phyloP scores from a whole-genome alignment of 352 stramenopile species.

The Globisporangium splendens region DNA sequence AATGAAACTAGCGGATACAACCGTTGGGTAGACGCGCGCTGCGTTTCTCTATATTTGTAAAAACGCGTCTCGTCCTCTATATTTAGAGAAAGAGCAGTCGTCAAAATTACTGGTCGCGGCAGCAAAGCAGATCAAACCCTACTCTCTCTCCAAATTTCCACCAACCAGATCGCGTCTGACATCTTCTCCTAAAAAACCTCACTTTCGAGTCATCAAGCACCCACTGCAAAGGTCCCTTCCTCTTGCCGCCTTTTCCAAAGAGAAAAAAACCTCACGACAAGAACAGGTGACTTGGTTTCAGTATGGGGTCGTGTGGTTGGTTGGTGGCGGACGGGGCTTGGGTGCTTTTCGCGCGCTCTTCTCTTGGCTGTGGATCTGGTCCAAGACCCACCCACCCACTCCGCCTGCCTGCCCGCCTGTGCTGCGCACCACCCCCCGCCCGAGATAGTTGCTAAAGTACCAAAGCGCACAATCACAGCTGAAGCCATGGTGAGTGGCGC shows the following conservation, averaged over 20 bases:
- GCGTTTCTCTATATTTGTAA: conserved; percentile 10
- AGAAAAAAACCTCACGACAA: conserved; percentile 18
- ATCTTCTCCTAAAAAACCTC: conserved; percentile 31
- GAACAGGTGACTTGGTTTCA: conserved; percentile 1
- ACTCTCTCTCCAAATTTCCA: not conserved
- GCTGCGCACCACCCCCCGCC: conserved; percentile 4
- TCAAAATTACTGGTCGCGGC: conserved; percentile 28
- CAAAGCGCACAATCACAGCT: conserved; percentile 17
- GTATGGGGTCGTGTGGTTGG: conserved; percentile 16
- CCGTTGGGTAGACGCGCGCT: not conserved
- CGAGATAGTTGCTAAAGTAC: conserved; percentile 23
- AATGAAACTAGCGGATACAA: conserved; percentile 1
- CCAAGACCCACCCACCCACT: conserved; percentile 1
- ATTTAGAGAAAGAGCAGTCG: too few relatives aligned
- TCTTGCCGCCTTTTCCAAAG: not conserved
- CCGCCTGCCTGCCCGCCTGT: not conserved
- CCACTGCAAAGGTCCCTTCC: not conserved
- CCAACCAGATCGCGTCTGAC: not conserved
- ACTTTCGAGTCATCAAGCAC: not conserved
- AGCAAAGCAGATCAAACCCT: not conserved
- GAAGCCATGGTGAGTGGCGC: conserved; percentile 18
- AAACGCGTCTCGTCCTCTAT: too few relatives aligned
- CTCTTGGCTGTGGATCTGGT: conserved; percentile 1
- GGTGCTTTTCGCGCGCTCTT: conserved; percentile 5
- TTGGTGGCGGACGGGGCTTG: conserved; percentile 32